Conservation (phyloP, 2,329 filamentous ascomycete species). For the Pseudogymnoascus sp. region DNA sequence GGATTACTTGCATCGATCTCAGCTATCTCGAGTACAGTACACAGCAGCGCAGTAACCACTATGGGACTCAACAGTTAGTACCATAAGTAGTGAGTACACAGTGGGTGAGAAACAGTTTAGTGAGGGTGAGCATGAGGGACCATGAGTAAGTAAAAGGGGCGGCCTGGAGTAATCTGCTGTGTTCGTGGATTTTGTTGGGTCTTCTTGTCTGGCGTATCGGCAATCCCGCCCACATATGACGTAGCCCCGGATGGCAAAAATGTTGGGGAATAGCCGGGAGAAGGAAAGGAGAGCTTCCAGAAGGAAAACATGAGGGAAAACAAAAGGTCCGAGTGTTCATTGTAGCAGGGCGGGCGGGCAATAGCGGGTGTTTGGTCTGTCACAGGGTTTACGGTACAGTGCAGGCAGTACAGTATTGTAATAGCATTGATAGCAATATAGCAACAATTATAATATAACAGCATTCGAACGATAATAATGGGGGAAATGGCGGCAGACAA, state of each 20-base stretch:
- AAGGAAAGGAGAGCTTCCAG: conserved; percentile 1
- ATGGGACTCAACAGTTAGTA: background rate
- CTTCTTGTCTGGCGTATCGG: background rate
- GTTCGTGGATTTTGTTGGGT: background rate
- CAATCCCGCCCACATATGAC: background rate
- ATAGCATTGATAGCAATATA: background rate
- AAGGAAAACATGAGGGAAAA: background rate
- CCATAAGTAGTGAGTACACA: background rate
- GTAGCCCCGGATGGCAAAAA: background rate
- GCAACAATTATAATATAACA: background rate
- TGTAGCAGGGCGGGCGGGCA: background rate
- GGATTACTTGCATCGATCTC: background rate
- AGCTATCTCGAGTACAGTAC: background rate
- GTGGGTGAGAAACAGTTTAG: background rate
- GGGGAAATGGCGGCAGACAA: background rate
- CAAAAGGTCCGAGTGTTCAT: background rate
- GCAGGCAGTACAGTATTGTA: background rate
- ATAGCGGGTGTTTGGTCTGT: background rate
- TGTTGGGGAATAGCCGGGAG: conserved; percentile 2
- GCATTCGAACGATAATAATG: background rate
- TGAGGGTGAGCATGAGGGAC: background rate
- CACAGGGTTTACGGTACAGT: background rate
- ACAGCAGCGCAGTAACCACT: background rate
- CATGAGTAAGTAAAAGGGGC: background rate
- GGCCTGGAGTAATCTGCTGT: background rate